phyloP scores from a whole-genome alignment of 2,329 filamentous ascomycete species.

The Lasiodiplodia hormozganensis region DNA sequence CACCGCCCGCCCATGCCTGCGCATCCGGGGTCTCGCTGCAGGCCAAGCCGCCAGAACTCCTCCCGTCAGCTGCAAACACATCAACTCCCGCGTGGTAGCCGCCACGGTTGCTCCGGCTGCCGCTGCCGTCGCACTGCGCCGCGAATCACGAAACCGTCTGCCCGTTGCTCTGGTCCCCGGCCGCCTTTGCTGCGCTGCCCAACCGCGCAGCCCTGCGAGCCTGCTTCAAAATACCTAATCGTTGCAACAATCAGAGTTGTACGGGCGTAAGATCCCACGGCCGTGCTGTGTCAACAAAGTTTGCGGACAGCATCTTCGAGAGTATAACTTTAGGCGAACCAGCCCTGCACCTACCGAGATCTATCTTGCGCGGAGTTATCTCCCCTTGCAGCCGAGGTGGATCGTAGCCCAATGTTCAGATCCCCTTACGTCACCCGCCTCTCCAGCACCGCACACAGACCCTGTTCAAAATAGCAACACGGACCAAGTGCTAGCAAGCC shows the following conservation, averaged over 20 bases:
- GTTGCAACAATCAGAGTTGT: background rate
- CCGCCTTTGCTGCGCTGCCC: background rate
- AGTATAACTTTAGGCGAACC: background rate
- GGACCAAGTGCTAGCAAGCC: constrained; percentile 9
- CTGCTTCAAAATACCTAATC: background rate
- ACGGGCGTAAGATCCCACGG: background rate
- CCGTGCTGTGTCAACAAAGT: background rate
- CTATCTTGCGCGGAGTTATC: constrained; percentile 7
- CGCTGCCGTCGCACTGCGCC: background rate
- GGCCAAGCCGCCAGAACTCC: background rate
- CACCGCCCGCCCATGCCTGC: constrained; percentile 12
- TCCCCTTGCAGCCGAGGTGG: constrained; percentile 22
- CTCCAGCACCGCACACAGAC: constrained; percentile 8
- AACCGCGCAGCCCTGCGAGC: background rate
- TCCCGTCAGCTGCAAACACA: background rate
- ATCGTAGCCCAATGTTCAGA: background rate
- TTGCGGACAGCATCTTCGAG: background rate
- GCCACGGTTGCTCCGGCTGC: background rate
- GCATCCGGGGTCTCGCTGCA: constrained; percentile 6
- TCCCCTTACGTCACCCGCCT: constrained; percentile 22
- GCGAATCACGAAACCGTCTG: background rate
- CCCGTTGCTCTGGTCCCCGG: background rate
- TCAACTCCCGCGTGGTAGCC: background rate
- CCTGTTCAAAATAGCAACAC: background rate
- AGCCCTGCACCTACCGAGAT: background rate